Base-by-base conservation (phyloP, 2,329 filamentous ascomycete species). In the Rhynchosporium graminicola region DNA sequence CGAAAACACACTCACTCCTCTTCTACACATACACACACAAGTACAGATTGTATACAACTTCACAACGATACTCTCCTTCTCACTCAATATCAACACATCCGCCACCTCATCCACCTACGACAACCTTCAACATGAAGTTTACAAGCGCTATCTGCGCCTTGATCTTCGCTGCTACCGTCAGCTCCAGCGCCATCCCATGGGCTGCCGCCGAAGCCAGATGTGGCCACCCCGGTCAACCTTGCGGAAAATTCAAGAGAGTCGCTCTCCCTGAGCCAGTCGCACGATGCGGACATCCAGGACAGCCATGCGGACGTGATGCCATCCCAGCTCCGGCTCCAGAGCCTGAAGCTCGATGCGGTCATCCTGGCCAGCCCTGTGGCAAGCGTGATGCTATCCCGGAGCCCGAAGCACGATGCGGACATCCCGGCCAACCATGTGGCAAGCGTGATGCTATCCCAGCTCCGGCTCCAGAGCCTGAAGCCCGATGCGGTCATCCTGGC, bases 121-220 rank as follows among this genome's bases (percentile, higher is more conserved):
- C 68, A 72, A 77, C 62, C 59, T 47, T 47, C 47, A 59, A 36
- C 47, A 84, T 84, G 82, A 83, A 80, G 76, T 68, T 82, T 71
- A 73, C 77, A 67, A 70, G 76, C 59, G 61, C 80, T 58, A 69
- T 80, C 59, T 69, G 76, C 54, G 74, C 77, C 60, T 68, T 74
- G 57, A 70, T 79, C 57, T 64, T 82, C 55, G 76, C 77, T 58
- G 76, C 75, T 56, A 75, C 76, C 28, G 70, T 72, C 43, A 64
- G 71, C 63, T 73, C 73, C 58, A 69, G 72, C 36, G 71, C 73
- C 59, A 63, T 75, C 38, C 62, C 72, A 4, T 46, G 26, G 28
- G 52, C 59, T 48, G 47, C 45, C 26, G 43, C 61, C 15, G 51
- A 63, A 43, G 57, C 57, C 31, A 36, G 51, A 36, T 59, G 57